Conservation (phyloP, 306 rosid genomes). For the Phaseolus lunatus region DNA sequence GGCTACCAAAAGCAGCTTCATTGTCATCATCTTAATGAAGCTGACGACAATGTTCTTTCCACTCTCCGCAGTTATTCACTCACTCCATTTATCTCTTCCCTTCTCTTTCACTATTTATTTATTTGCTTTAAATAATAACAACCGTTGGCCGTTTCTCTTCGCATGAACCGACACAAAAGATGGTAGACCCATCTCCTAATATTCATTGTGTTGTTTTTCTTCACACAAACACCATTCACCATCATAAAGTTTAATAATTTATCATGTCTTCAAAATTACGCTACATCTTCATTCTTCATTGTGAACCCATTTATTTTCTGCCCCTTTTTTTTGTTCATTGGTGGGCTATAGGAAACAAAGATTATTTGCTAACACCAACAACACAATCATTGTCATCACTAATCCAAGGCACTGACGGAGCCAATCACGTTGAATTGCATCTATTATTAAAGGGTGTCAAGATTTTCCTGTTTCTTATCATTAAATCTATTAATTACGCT, state of each 20-base stretch:
- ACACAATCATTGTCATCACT: constrained; percentile 11
- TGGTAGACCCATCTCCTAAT: constrained; percentile 27
- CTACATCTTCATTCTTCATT: constrained; percentile 30
- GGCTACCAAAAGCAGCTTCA: constrained; percentile 54
- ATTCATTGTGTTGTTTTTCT: constrained; percentile 27
- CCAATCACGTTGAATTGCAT: constrained; percentile 46
- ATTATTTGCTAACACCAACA: neutral
- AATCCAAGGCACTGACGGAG: constrained; percentile 35
- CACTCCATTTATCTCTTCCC: constrained; percentile 17
- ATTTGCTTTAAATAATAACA: constrained; percentile 30
- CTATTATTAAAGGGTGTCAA: constrained; percentile 5
- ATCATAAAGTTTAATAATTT: constrained; percentile 18
- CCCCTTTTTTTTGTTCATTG: neutral
- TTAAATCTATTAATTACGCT: neutral
- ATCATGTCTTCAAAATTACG: constrained; percentile 38
- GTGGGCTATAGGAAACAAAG: neutral
- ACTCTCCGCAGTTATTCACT: neutral
- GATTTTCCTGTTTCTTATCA: neutral
- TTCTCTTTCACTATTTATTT: neutral
- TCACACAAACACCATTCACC: constrained; percentile 6
- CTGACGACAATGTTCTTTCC: neutral
- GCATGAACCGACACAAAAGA: neutral
- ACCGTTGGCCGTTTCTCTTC: constrained; percentile 7
- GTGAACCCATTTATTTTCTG: constrained; percentile 8
- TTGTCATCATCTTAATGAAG: constrained; percentile 17